These are phyloP conservation scores for Wickerhamomyces alni DNA, from an alignment of 805 yeast genomes.

Conservation along the genomic window DNA sequence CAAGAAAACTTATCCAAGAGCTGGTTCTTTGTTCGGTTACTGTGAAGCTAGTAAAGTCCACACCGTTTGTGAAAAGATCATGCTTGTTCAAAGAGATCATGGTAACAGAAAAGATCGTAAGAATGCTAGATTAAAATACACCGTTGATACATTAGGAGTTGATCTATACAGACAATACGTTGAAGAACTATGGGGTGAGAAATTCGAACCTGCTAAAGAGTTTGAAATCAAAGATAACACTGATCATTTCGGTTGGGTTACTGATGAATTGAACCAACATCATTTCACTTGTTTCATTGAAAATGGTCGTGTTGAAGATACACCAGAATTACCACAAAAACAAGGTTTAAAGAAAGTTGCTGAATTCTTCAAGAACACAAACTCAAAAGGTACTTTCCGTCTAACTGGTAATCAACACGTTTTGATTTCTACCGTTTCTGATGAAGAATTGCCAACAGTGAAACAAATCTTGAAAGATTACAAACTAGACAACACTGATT, in stretches of 20 bases:
- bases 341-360: constrained; percentile 81
- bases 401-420: constrained; percentile 95
- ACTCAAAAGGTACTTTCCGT: constrained; percentile 78
- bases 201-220: constrained; percentile 63
- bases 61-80: constrained; percentile 80
- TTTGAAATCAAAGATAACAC: constrained; percentile 81
- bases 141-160: constrained; percentile 90
- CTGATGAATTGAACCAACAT: constrained; percentile 75
- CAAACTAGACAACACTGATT: constrained; percentile 77
- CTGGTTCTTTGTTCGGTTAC: constrained; percentile 84
- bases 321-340: constrained; percentile 85
- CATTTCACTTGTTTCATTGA: constrained; percentile 94
- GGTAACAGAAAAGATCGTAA: constrained; percentile 96
- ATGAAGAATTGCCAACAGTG: constrained; percentile 56
- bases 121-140: constrained; percentile 96
- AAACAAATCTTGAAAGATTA: constrained; percentile 63
- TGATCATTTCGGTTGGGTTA: constrained; percentile 91
- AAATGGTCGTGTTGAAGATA: constrained; percentile 94
- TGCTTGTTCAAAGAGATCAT: constrained; percentile 89
- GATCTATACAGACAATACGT: constrained; percentile 74
- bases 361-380: constrained; percentile 43
- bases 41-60: constrained; percentile 62
- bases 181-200: constrained; percentile 76
- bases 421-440: constrained; percentile 65
- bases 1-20: constrained; percentile 92